These are phyloP conservation scores for Cupressus sempervirens DNA, from an alignment of 75 land plant species.

Conservation along the genomic window DNA sequence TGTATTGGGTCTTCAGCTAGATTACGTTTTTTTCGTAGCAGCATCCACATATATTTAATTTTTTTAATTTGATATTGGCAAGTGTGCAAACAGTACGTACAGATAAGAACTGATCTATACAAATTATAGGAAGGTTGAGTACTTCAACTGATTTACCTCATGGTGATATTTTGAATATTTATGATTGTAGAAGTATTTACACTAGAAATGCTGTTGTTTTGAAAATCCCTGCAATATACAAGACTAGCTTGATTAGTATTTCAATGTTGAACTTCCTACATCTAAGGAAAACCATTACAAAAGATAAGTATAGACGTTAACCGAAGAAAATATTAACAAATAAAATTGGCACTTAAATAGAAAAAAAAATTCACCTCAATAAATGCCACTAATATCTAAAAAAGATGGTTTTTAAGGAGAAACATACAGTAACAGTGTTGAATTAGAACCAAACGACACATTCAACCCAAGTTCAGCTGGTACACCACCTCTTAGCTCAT, in stretches of 20 bases:
- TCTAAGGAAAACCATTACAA: background rate
- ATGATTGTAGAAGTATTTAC: conserved; percentile 17
- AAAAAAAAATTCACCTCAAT: background rate
- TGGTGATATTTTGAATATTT: conserved; percentile 34
- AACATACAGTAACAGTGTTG: conserved; percentile 30
- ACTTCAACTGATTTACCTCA: conserved; percentile 25
- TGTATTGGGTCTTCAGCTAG: background rate
- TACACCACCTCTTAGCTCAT: conserved; percentile 46
- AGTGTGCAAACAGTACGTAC: background rate
- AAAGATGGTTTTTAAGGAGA: background rate
- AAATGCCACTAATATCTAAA: background rate
- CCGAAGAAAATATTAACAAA: background rate
- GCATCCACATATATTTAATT: background rate
- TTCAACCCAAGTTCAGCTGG: conserved; percentile 37
- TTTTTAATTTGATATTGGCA: background rate
- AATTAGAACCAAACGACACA: conserved; percentile 24
- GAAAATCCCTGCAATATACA: conserved; percentile 34
- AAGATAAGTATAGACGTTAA: conserved; percentile 5
- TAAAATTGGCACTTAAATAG: background rate
- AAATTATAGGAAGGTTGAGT: background rate
- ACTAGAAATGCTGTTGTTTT: conserved; percentile 42
- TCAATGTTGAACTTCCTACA: background rate
- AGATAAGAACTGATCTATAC: background rate
- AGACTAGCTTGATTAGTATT: background rate
- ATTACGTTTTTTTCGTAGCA: background rate